phyloP scores from a whole-genome alignment of 306 rosid species.

The Abrus pulchellus region DNA sequence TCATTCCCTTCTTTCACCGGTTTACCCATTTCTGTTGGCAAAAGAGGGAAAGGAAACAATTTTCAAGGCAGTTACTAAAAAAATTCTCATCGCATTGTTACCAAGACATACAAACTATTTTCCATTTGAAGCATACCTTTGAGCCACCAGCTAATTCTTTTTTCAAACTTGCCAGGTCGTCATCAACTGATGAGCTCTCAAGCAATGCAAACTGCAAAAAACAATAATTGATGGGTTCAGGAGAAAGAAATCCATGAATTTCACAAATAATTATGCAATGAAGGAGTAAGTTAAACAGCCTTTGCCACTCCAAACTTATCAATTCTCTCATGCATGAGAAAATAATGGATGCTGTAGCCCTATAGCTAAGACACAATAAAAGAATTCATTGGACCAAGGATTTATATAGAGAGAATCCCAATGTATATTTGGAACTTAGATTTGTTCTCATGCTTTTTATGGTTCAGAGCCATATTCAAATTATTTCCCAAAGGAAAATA shows the following conservation, averaged over 20 bases:
- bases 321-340: slow-evolving; percentile 20
- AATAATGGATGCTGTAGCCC: slow-evolving; percentile 21
- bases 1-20: slow-evolving; percentile 1
- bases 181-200: slow-evolving; percentile 89
- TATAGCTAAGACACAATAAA: slow-evolving; percentile 24
- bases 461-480: slow-evolving; percentile 7
- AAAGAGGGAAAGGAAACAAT: slow-evolving; percentile 38
- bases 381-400: slow-evolving; percentile 26
- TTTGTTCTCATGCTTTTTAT: slow-evolving; percentile 24
- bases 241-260: slow-evolving; percentile 38
- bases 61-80: slow-evolving; percentile 28
- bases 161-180: slow-evolving; percentile 81
- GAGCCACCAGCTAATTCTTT: slow-evolving; percentile 78
- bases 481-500: slow-evolving; percentile 31
- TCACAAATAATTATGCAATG: slow-evolving; percentile 21
- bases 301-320: slow-evolving; percentile 33
- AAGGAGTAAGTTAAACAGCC: slow-evolving; percentile 29
- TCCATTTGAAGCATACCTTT: slow-evolving; percentile 62
- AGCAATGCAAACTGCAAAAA: slow-evolving; percentile 87
- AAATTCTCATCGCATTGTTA: slow-evolving; percentile 12
- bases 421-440: slow-evolving; percentile 20
- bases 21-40: slow-evolving; percentile 27
- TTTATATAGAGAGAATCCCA: background rate
- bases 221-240: slow-evolving; percentile 32
- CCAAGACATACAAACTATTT: slow-evolving; percentile 20